phyloP scores from a whole-genome alignment of 2,329 filamentous ascomycete genomes.

The Trichoderma arundinaceum region DNA sequence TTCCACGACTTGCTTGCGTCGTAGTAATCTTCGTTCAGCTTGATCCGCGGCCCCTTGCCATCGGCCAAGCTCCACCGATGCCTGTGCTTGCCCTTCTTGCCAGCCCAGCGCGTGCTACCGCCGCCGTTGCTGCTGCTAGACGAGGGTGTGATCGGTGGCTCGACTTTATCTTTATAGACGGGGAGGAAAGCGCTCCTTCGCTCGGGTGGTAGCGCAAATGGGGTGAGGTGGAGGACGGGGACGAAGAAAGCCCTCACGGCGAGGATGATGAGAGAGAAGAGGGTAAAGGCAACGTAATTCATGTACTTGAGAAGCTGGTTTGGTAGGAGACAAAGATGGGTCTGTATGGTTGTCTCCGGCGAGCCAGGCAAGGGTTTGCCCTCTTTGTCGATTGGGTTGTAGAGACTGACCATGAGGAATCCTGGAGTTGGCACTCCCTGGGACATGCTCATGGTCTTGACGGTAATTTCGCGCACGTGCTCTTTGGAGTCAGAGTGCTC shows the following conservation, averaged over 20 bases:
- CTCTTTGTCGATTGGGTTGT: conserved; percentile 79
- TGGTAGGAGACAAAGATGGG: conserved; percentile 87
- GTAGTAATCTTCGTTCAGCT: conserved; percentile 58
- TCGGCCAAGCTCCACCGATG: conserved; percentile 53
- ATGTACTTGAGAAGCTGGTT: conserved; percentile 86
- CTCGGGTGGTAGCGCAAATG: conserved; percentile 58
- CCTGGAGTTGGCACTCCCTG: conserved; percentile 92
- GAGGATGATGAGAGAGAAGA: conserved; percentile 57
- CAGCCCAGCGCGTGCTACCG: conserved; percentile 37
- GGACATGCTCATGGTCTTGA: conserved; percentile 93
- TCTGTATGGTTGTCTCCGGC: conserved; percentile 72
- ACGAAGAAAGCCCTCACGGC: conserved; percentile 62
- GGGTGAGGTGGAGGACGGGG: conserved; percentile 58
- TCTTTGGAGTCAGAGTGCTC: conserved; percentile 73
- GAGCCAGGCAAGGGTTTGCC: conserved; percentile 55
- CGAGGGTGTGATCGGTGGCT: conserved; percentile 45
- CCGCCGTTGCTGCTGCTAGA: conserved; percentile 33
- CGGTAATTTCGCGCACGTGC: conserved; percentile 80
- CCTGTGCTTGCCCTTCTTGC: conserved; percentile 39
- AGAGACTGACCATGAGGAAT: conserved; percentile 86
- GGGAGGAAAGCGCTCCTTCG: conserved; percentile 45
- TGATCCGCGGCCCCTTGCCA: conserved; percentile 56
- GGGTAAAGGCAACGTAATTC: conserved; percentile 71
- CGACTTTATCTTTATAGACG: conserved; percentile 59
- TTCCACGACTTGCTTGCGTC: conserved; percentile 48